Percentiles rank a stretch among this genome's conserved stretches.
phyloP scores from a whole-genome alignment of 768 basidiomycete species.

The Psilocybe cubensis region DNA sequence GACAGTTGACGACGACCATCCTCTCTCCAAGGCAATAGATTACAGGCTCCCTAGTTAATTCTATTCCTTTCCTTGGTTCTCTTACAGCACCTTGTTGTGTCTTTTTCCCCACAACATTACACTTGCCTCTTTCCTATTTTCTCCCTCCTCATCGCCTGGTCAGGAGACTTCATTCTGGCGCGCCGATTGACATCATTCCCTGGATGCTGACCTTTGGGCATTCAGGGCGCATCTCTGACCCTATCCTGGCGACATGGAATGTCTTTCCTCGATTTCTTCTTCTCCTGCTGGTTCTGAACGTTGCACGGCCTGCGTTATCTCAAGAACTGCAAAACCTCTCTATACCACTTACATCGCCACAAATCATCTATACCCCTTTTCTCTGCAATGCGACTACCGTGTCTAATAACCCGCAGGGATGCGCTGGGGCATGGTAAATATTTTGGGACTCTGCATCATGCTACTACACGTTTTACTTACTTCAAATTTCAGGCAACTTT shows the following conservation, averaged over 20 bases:
- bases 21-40: not conserved
- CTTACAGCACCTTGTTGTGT: not conserved
- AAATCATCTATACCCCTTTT: conserved; percentile 53
- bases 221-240: not conserved
- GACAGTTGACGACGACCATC: conserved; percentile 2
- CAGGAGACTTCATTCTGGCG: conserved; percentile 9
- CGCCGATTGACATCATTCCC: not conserved
- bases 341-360: conserved; percentile 37
- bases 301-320: conserved; percentile 12
- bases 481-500: conserved; percentile 29
- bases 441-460: not conserved
- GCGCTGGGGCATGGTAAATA: conserved; percentile 49
- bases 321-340: conserved; percentile 38
- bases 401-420: conserved; percentile 27
- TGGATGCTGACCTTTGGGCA: conserved; percentile 13
- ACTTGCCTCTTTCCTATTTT: not conserved
- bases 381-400: conserved; percentile 38
- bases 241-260: conserved; percentile 3
- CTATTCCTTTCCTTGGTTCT: not conserved
- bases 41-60: not conserved
- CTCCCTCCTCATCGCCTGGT: not conserved
- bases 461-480: not conserved
- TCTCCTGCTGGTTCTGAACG: not conserved
- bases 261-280: not conserved
- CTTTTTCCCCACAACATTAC: not conserved